These are phyloP conservation scores for Pichia sp. DNA, from an alignment of 1,139 yeast genomes.

Conservation along the genomic window DNA sequence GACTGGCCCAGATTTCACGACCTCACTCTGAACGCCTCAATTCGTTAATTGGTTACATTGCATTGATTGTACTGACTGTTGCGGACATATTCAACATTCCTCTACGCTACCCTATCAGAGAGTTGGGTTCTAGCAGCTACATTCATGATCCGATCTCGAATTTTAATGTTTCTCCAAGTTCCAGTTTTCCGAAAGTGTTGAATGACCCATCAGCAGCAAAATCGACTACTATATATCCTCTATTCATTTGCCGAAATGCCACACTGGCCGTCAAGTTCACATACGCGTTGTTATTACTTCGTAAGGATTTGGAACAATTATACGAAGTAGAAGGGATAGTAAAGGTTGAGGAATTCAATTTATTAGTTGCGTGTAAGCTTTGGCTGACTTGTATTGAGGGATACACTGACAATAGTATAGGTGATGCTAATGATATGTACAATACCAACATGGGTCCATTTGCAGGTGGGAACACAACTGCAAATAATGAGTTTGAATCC, in stretches of 20 bases:
- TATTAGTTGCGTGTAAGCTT: conserved; percentile 32
- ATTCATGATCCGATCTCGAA: conserved; percentile 45
- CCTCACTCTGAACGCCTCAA: conserved; percentile 34
- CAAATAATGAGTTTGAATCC: background rate
- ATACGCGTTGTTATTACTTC: conserved; percentile 45
- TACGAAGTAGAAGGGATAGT: conserved; percentile 33
- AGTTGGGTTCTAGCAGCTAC: conserved; percentile 48
- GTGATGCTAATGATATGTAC: background rate
- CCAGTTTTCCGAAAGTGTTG: conserved; percentile 30
- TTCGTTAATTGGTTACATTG: conserved; percentile 47
- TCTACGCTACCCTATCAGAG: conserved; percentile 47
- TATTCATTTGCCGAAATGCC: conserved; percentile 45
- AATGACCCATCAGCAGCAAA: conserved; percentile 6
- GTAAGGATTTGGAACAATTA: conserved; percentile 48
- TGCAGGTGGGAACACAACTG: background rate
- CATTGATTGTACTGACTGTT: conserved; percentile 40
- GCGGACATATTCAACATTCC: conserved; percentile 44
- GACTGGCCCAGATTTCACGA: conserved; percentile 15
- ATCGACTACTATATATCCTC: conserved; percentile 37
- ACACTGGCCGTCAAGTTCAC: conserved; percentile 43
- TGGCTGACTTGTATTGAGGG: conserved; percentile 30
- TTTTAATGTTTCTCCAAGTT: background rate
- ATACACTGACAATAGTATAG: conserved; percentile 11
- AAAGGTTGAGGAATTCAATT: conserved; percentile 28
- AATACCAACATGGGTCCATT: background rate